Percentiles rank a stretch among this genome's conserved stretches.
Conservation (phyloP, 306 rosid genomes). For the Canavalia gladiata region DNA sequence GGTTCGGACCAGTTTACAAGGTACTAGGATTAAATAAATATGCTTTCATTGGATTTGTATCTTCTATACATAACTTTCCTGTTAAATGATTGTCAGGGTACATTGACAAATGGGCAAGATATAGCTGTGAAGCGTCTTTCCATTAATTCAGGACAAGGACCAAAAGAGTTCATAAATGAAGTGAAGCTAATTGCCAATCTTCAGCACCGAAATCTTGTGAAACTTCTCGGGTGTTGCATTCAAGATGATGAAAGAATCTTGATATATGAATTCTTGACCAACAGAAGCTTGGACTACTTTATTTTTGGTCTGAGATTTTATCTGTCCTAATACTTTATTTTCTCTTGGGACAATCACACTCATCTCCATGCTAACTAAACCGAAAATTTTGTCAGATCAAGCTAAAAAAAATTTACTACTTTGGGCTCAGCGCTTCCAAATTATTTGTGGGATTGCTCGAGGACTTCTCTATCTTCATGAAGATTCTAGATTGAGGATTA, state of each 20-base stretch:
- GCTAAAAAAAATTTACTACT: slow-evolving; percentile 29
- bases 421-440: slow-evolving; percentile 60
- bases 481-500: slow-evolving; percentile 66
- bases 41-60: background rate
- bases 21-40: slow-evolving; percentile 31
- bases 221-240: slow-evolving; percentile 69
- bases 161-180: slow-evolving; percentile 70
- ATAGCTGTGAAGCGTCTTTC: slow-evolving; percentile 76
- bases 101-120: slow-evolving; percentile 56
- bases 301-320: slow-evolving; percentile 65
- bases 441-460: slow-evolving; percentile 61
- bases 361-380: slow-evolving; percentile 30
- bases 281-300: slow-evolving; percentile 69
- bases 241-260: slow-evolving; percentile 61
- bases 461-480: slow-evolving; percentile 69
- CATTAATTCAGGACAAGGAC: slow-evolving; percentile 65
- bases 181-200: slow-evolving; percentile 67
- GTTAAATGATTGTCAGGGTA: slow-evolving; percentile 61
- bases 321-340: background rate
- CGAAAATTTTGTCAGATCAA: slow-evolving; percentile 44
- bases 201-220: slow-evolving; percentile 78
- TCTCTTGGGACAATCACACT: background rate
- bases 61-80: slow-evolving; percentile 19
- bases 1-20: slow-evolving; percentile 71
- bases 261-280: slow-evolving; percentile 72